Evolutionary conservation across 2,329 filamentous ascomycete genomes (phyloP).

Genomic region (Phialemonium atrogriseum): DNA sequence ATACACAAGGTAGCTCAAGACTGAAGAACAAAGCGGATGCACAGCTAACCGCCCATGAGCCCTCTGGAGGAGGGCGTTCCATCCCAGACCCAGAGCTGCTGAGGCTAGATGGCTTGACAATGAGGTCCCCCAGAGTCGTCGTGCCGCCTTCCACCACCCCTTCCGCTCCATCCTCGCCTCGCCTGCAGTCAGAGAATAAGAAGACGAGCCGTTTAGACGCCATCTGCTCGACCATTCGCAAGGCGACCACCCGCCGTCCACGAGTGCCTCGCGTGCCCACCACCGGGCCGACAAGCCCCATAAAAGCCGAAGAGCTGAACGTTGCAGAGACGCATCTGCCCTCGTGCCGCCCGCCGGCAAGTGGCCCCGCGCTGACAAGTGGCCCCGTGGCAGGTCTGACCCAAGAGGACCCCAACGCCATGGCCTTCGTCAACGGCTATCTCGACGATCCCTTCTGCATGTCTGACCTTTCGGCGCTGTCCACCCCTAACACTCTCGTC

Average conservation of each 20-base stretch:
- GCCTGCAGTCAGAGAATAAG: conserved; percentile 12
- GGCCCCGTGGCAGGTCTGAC: conserved; percentile 3
- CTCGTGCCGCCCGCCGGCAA: conserved; percentile 12
- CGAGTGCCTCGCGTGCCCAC: conserved; percentile 2
- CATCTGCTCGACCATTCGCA: conserved; percentile 21
- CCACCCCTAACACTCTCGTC: too few species aligned
- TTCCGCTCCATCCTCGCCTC: conserved; percentile 13
- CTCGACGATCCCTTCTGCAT: conserved; percentile 24
- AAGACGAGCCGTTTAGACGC: conserved; percentile 19
- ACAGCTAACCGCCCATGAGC: too few species aligned
- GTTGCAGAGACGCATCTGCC: conserved; percentile 9
- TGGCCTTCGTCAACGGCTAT: conserved; percentile 14
- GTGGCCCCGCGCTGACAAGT: conserved; percentile 9
- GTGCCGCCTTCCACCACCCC: conserved; percentile 5
- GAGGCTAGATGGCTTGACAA: conserved; percentile 22
- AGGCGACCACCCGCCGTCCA: conserved; percentile 16
- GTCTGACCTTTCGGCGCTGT: too few species aligned
- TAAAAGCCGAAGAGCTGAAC: conserved; percentile 5
- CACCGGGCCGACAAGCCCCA: conserved; percentile 2
- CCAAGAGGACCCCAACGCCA: conserved; percentile 3
- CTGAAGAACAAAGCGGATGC: too few species aligned
- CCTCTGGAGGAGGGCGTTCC: conserved; percentile 13
- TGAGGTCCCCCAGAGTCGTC: conserved; percentile 17
- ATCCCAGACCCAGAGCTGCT: conserved; percentile 23
- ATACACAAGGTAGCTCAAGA: too few species aligned